Conservation (phyloP, 1,284 basidiomycete species). For the Sanguinoderma infundibulare region DNA sequence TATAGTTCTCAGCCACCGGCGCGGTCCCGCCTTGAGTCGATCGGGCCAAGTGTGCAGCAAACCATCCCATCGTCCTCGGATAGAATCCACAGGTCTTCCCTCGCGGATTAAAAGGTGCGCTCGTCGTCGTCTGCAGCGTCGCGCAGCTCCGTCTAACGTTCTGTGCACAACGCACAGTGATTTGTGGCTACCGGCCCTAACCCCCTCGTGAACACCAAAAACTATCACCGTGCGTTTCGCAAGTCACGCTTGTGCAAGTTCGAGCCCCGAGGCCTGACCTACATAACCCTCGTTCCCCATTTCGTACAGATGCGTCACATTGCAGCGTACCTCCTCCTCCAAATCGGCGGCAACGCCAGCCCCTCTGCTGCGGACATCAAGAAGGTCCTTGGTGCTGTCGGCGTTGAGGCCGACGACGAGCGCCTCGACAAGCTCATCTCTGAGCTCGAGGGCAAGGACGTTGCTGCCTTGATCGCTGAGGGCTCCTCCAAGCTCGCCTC, state of each 20-base stretch:
- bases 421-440: slow-evolving; percentile 88
- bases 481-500: slow-evolving; percentile 94
- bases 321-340: slow-evolving; percentile 98
- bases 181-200: slow-evolving; percentile 85
- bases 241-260: slow-evolving; percentile 3
- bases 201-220: slow-evolving; percentile 40
- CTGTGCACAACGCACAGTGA: slow-evolving; percentile 53
- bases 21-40: slow-evolving; percentile 10
- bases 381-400: slow-evolving; percentile 86
- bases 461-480: slow-evolving; percentile 92
- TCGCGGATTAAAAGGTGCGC: slow-evolving; percentile 81
- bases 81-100: slow-evolving; percentile 92
- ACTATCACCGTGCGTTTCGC: slow-evolving; percentile 45
- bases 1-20: slow-evolving; percentile 52
- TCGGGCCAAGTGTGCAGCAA: slow-evolving; percentile 13
- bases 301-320: slow-evolving; percentile 89
- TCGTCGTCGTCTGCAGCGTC: slow-evolving; percentile 16
- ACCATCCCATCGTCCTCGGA: slow-evolving; percentile 49
- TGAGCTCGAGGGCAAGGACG: slow-evolving; percentile 93
- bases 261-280: slow-evolving; percentile 15
- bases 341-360: slow-evolving; percentile 89
- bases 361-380: slow-evolving; percentile 92
- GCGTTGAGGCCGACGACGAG: slow-evolving; percentile 88
- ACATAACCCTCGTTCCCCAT: slow-evolving; percentile 9
- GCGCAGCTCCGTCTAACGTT: neutral